These are phyloP conservation scores for Eurotiales sp. DNA, from an alignment of 2,329 filamentous ascomycete genomes.

Conservation along the genomic window DNA sequence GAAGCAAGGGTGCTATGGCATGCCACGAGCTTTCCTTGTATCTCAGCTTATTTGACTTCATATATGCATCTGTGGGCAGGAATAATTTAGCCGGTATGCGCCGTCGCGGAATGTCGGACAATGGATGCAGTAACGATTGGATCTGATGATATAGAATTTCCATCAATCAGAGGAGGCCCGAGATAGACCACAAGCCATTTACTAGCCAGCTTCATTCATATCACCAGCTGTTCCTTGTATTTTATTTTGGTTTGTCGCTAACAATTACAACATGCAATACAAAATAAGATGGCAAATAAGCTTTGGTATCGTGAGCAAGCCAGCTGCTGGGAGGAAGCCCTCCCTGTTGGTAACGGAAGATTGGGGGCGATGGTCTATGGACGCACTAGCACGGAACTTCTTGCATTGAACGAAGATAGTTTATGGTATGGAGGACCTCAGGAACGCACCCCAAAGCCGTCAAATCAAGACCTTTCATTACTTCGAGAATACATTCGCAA, in stretches of 20 bases:
- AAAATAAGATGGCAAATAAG: slow-evolving; percentile 14
- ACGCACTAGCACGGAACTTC: slow-evolving; percentile 39
- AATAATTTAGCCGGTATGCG: not conserved
- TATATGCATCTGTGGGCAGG: not conserved
- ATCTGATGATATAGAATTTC: not conserved
- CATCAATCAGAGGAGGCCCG: not conserved
- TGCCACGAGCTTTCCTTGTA: not conserved
- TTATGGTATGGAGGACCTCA: slow-evolving; percentile 47
- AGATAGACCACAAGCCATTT: not conserved
- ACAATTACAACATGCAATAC: too few relatives aligned
- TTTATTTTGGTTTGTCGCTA: too few relatives aligned
- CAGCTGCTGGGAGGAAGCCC: slow-evolving; percentile 36
- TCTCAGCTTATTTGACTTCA: not conserved
- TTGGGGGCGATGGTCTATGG: slow-evolving; percentile 47
- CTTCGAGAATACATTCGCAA: slow-evolving; percentile 41
- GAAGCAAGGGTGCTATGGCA: not conserved
- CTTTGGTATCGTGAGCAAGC: slow-evolving; percentile 28
- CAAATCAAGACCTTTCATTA: slow-evolving; percentile 34
- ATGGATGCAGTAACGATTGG: not conserved
- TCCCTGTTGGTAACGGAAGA: slow-evolving; percentile 50
- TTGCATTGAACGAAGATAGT: slow-evolving; percentile 49
- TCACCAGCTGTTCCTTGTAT: too few relatives aligned
- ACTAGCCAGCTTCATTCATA: not conserved
- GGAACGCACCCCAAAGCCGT: slow-evolving; percentile 40
- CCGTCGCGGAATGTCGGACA: slow-evolving; percentile 10